These are phyloP conservation scores for Fusarium chuoi DNA, from an alignment of 2,329 filamentous ascomycete species.

Conservation along the genomic window DNA sequence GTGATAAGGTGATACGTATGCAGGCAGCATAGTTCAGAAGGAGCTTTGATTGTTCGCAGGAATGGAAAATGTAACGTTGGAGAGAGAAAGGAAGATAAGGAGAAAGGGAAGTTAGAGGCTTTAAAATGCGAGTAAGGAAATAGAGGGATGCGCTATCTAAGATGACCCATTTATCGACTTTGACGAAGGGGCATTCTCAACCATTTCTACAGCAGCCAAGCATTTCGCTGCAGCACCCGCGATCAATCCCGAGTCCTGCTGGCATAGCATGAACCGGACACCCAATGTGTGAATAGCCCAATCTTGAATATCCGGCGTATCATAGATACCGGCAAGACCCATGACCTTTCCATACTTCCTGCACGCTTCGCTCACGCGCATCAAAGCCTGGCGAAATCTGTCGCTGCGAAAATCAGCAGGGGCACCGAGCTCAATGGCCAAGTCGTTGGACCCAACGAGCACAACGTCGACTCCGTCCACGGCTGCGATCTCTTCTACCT, in stretches of 20 bases:
- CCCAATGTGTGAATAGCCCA: not conserved
- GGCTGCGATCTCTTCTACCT: not conserved
- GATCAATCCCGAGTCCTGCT: not conserved
- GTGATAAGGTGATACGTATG: constrained; percentile 45
- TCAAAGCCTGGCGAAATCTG: not conserved
- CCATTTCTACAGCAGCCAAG: not conserved
- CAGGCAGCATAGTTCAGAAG: not conserved
- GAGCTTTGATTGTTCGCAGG: too few species aligned
- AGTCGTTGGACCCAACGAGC: not conserved
- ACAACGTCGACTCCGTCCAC: not conserved
- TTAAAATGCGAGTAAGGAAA: too few species aligned
- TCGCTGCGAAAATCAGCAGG: not conserved
- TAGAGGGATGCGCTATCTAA: too few species aligned
- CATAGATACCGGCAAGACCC: not conserved
- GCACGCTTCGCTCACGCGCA: not conserved
- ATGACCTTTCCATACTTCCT: not conserved
- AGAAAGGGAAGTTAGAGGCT: too few species aligned
- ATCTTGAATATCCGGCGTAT: not conserved
- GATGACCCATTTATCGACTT: not conserved
- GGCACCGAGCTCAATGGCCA: not conserved
- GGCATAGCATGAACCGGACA: not conserved
- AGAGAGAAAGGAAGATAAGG: too few species aligned
- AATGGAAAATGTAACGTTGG: too few species aligned
- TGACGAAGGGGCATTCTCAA: not conserved
- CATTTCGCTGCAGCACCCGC: not conserved